These are phyloP conservation scores for Micractinium sp. DNA, from an alignment of 139 green algal species.

Conservation along the genomic window DNA sequence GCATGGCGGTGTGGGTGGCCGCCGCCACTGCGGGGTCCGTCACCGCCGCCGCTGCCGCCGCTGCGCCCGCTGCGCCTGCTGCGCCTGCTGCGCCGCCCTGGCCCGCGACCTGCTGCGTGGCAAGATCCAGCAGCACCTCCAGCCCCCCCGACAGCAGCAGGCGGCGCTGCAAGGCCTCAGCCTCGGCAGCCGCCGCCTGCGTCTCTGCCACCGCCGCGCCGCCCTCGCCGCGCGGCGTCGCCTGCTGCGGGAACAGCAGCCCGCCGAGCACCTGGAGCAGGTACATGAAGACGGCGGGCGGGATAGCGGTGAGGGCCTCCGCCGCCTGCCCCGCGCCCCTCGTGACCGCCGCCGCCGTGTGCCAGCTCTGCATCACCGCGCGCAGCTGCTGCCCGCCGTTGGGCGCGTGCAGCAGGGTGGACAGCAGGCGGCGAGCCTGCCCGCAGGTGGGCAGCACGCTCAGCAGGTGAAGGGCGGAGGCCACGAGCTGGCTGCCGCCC, in stretches of 20 bases:
- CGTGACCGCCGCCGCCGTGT: neutral
- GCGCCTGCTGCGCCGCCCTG: neutral
- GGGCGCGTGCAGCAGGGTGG: constrained; percentile 25
- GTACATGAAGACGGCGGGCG: constrained; percentile 25
- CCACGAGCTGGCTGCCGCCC: constrained; percentile 7
- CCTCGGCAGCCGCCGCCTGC: neutral
- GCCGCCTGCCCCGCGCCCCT: neutral
- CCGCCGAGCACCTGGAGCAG: neutral
- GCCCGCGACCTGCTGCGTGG: neutral
- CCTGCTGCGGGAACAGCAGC: constrained; percentile 2
- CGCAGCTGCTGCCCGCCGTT: constrained; percentile 26
- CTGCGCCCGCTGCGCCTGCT: neutral
- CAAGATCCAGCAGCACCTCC: constrained; percentile 3
- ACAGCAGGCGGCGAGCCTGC: constrained; percentile 39
- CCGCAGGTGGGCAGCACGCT: constrained; percentile 66
- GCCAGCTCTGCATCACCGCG: neutral
- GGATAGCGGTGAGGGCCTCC: no score
- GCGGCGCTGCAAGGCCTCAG: constrained; percentile 1
- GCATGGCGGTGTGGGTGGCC: constrained; percentile 9
- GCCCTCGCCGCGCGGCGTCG: neutral
- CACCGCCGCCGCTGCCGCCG: neutral
- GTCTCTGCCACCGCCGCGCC: neutral
- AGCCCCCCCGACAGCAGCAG: constrained; percentile 25
- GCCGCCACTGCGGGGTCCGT: neutral
- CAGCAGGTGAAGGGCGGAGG: constrained; percentile 54